Percentiles rank a stretch among this genome's conserved stretches.
Evolutionary conservation across 202 grass and related monocot genomes (phyloP).

Genomic region (Schoenoplectus tabernaemontani): DNA sequence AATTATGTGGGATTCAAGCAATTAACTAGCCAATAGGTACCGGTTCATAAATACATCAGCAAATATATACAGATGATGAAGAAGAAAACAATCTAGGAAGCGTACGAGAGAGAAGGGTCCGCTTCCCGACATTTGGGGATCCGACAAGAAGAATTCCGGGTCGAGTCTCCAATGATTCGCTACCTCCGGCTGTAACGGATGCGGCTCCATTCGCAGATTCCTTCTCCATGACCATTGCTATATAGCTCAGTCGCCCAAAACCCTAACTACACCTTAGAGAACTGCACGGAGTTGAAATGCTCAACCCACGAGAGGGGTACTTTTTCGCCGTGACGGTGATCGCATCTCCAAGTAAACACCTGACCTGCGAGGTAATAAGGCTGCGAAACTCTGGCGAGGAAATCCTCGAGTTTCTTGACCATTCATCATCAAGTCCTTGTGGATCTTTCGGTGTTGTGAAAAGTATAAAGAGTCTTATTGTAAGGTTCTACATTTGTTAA

Average conservation of each 20-base stretch:
- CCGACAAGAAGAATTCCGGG: conserved; percentile 71
- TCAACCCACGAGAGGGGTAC: not conserved
- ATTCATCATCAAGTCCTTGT: not conserved
- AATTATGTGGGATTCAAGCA: not conserved
- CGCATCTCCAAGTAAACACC: not conserved
- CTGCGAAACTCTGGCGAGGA: not conserved
- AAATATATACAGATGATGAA: not conserved
- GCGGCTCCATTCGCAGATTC: conserved; percentile 13
- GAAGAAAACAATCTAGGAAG: conserved; percentile 12
- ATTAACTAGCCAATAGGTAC: not conserved
- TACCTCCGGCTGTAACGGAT: not conserved
- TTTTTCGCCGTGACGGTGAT: not conserved
- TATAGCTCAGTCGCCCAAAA: not conserved
- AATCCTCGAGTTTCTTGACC: not conserved
- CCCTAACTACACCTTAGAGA: conserved; percentile 15
- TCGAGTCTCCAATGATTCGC: conserved; percentile 57
- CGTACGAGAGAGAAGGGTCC: conserved; percentile 75
- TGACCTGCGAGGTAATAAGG: no score
- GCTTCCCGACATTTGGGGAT: conserved; percentile 68
- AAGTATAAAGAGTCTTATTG: not conserved
- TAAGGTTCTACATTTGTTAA: not conserved
- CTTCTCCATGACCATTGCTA: conserved; percentile 29
- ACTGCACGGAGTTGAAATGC: not conserved
- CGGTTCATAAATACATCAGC: not conserved
- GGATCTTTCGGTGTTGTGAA: not conserved